Evolutionary conservation across 2,329 filamentous ascomycete genomes (phyloP).

Genomic region (Tolypocladium pustulatum): DNA sequence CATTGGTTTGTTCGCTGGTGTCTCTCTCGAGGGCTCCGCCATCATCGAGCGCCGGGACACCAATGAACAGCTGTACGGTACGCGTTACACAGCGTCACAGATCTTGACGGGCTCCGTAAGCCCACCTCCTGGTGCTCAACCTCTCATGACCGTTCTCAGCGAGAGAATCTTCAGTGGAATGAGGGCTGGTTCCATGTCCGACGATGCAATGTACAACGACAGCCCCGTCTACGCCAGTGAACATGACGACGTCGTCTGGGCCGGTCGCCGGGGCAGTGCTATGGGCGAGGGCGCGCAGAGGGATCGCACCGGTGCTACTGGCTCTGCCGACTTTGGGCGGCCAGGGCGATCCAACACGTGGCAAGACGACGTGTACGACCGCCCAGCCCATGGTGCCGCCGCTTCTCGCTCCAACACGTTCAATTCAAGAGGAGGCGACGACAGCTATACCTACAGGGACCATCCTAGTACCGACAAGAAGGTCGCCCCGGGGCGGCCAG

Average conservation of each 20-base stretch:
- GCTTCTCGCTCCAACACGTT: constrained; percentile 42
- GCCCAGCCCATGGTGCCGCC: constrained; percentile 30
- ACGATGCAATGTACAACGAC: constrained; percentile 83
- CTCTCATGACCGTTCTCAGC: constrained; percentile 76
- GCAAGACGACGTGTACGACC: constrained; percentile 67
- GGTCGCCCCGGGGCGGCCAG: constrained; percentile 62
- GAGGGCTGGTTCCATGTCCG: constrained; percentile 26
- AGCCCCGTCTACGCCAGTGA: constrained; percentile 77
- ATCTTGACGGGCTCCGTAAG: constrained; percentile 70
- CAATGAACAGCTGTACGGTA: constrained; percentile 91
- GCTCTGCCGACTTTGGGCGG: constrained; percentile 39
- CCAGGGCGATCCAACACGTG: constrained; percentile 59
- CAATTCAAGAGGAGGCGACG: constrained; percentile 28
- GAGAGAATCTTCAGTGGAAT: constrained; percentile 73
- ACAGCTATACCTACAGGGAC: constrained; percentile 47
- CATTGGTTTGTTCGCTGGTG: constrained; percentile 91
- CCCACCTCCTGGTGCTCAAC: constrained; percentile 71
- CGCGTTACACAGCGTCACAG: constrained; percentile 68
- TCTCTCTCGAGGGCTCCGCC: constrained; percentile 85
- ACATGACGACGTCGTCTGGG: constrained; percentile 78
- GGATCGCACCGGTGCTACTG: constrained; percentile 25
- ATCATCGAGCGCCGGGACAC: constrained; percentile 93
- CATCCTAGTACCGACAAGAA: constrained; percentile 25
- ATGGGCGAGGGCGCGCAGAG: constrained; percentile 52
- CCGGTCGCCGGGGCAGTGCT: constrained; percentile 59